These are phyloP conservation scores for Penicillium coprophilum DNA, from an alignment of 495 filamentous ascomycete species.

Conservation along the genomic window DNA sequence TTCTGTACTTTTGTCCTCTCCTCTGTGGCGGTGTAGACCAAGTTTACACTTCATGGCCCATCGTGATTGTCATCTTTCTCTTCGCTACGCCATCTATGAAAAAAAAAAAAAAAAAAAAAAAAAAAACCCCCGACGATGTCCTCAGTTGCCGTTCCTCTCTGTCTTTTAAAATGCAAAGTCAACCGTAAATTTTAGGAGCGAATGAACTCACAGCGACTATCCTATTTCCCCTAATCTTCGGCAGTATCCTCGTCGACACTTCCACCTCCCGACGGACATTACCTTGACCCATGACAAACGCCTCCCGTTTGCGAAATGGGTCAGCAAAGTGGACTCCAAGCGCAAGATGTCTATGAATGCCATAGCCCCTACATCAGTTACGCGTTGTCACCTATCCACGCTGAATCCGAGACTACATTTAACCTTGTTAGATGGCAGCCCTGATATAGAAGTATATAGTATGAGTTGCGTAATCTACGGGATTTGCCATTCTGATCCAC, in stretches of 20 bases:
- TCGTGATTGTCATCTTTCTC: slow-evolving; percentile 37
- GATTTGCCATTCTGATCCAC: slow-evolving; percentile 33
- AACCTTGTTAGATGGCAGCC: slow-evolving; percentile 41
- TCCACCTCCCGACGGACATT: slow-evolving; percentile 39
- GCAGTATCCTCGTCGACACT: slow-evolving; percentile 33
- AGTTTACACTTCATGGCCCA: slow-evolving; percentile 21
- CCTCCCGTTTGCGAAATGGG: slow-evolving; percentile 33
- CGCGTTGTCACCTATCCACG: slow-evolving; percentile 36
- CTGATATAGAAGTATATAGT: slow-evolving; percentile 37
- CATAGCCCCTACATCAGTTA: slow-evolving; percentile 15
- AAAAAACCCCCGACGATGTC: no score
- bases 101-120: no score
- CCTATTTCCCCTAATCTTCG: slow-evolving; percentile 32
- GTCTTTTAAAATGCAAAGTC: slow-evolving; percentile 24
- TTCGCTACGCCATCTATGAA: slow-evolving; percentile 41
- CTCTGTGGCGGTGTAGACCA: no score
- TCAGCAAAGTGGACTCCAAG: slow-evolving; percentile 32
- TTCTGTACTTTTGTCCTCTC: no score
- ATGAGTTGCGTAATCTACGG: slow-evolving; percentile 35
- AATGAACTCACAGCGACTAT: slow-evolving; percentile 32
- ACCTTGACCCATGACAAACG: slow-evolving; percentile 47
- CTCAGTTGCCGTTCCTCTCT: slow-evolving; percentile 30
- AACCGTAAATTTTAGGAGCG: slow-evolving; percentile 17
- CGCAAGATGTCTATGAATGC: slow-evolving; percentile 51
- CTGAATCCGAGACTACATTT: slow-evolving; percentile 40